These are phyloP conservation scores for Jackrogersella minutella DNA, from an alignment of 495 filamentous ascomycete species.

Conservation along the genomic window DNA sequence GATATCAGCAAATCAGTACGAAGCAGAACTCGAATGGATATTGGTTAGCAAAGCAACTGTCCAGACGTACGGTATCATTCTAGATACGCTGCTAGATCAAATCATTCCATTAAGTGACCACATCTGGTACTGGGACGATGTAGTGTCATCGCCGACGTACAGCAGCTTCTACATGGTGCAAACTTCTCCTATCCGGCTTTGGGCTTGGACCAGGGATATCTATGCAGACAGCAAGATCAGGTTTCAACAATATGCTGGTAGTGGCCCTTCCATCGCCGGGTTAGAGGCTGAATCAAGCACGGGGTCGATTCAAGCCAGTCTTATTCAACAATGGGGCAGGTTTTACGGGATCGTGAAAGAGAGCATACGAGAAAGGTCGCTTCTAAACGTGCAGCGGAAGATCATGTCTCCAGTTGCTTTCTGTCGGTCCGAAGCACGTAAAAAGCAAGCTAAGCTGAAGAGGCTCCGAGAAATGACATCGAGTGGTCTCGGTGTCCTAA, in stretches of 20 bases:
- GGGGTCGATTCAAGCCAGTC: conserved; percentile 26
- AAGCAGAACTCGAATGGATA: conserved; percentile 85
- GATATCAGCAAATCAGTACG: conserved; percentile 54
- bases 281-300: conserved; percentile 21
- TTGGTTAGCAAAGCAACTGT: conserved; percentile 84
- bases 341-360: conserved; percentile 84
- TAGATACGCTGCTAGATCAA: conserved; percentile 77
- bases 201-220: conserved; percentile 69
- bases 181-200: conserved; percentile 76
- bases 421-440: conserved; percentile 71
- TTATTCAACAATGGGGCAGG: conserved; percentile 68
- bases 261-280: conserved; percentile 3
- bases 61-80: conserved; percentile 79
- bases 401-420: conserved; percentile 75
- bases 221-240: conserved; percentile 63
- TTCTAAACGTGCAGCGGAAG: conserved; percentile 64
- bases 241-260: conserved; percentile 50
- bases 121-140: conserved; percentile 91
- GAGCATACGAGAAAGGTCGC: conserved; percentile 69
- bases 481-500: conserved; percentile 84
- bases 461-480: conserved; percentile 78
- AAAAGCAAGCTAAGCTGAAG: conserved; percentile 72
- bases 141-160: conserved; percentile 73
- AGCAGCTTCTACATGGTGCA: conserved; percentile 83
- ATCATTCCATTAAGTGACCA: conserved; percentile 83